These are phyloP conservation scores for Cetraspora pellucida DNA, from an alignment of 192 early-diverging fungal species.

Conservation along the genomic window DNA sequence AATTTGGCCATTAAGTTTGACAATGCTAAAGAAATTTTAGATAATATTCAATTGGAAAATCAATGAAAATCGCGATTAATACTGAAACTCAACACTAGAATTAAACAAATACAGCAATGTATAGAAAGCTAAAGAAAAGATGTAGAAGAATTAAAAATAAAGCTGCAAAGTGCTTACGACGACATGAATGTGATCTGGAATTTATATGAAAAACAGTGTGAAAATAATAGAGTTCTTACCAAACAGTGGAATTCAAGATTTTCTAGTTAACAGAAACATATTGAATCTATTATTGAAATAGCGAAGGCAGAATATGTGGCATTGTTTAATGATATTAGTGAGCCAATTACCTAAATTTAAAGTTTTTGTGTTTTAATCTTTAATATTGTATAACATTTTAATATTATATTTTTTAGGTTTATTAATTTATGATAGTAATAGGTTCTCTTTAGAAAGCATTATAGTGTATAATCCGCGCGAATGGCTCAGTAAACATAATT, in stretches of 20 bases:
- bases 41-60: conserved; percentile 1
- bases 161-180: neutral
- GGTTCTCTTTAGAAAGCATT: conserved; percentile 15
- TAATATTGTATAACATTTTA: too few species aligned
- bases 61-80: too few species aligned
- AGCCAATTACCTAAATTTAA: too few species aligned
- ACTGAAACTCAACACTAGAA: neutral
- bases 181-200: neutral
- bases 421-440: conserved; percentile 19
- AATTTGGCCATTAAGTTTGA: neutral
- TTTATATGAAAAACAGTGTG: conserved; percentile 18
- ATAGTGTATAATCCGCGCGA: conserved; percentile 11
- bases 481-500: conserved; percentile 20
- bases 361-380: too few species aligned
- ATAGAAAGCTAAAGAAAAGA: conserved; percentile 2
- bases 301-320: neutral
- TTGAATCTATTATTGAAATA: conserved; percentile 17
- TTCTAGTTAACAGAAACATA: conserved; percentile 16
- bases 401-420: too few species aligned
- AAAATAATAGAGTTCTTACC: conserved; percentile 12
- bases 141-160: conserved; percentile 19
- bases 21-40: neutral
- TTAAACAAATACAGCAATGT: conserved; percentile 11
- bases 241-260: too few species aligned
- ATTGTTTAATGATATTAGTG: conserved; percentile 22